These are phyloP conservation scores for Chrysoporthe puriensis DNA, from an alignment of 2,329 filamentous ascomycete genomes.

Conservation along the genomic window DNA sequence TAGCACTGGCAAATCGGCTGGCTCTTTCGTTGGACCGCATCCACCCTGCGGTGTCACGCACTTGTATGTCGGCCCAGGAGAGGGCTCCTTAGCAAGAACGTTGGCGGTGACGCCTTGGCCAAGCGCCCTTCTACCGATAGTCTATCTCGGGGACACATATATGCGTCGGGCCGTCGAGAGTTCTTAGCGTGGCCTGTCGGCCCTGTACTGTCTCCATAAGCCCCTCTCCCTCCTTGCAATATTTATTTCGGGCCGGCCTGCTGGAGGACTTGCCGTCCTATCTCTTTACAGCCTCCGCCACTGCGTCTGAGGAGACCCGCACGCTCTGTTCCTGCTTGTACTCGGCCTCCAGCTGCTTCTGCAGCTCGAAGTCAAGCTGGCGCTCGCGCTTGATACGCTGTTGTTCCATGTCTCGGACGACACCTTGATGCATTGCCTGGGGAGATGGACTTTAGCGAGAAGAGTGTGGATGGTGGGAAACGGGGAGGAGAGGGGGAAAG, in stretches of 20 bases:
- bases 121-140: not conserved
- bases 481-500: constrained; percentile 29
- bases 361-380: constrained; percentile 93
- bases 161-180: not conserved
- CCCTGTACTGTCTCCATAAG: not conserved
- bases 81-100: not conserved
- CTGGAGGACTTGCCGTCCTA: not conserved
- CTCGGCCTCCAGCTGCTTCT: constrained; percentile 81
- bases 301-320: constrained; percentile 44
- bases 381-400: constrained; percentile 88
- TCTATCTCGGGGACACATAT: not conserved
- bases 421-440: constrained; percentile 93
- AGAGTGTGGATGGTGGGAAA: not conserved
- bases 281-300: constrained; percentile 6
- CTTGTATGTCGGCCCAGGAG: not conserved
- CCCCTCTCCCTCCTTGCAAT: not conserved
- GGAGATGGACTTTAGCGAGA: not conserved
- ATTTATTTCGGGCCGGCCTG: not conserved
- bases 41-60: too few species aligned
- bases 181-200: not conserved
- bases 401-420: constrained; percentile 92
- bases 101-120: not conserved
- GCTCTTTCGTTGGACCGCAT: not conserved
- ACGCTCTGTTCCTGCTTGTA: constrained; percentile 90
- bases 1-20: not conserved